Base-by-base conservation (phyloP, 2,329 filamentous ascomycete species). In the Colletotrichum sp. region DNA sequence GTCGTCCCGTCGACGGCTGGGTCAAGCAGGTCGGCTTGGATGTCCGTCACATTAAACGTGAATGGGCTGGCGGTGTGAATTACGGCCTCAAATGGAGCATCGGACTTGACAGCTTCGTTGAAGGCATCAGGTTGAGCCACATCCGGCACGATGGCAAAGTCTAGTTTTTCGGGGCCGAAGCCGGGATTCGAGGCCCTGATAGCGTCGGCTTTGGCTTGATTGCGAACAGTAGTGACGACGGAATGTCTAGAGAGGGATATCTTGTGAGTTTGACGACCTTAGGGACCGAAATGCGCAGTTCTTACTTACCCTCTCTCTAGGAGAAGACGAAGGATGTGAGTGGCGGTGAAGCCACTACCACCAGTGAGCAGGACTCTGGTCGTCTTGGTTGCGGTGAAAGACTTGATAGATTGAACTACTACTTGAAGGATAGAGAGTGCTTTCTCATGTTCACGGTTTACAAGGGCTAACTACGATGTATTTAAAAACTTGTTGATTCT, bases 91-190 rank as follows among this genome's bases (percentile, higher is more conserved):
- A 92, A 82, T 5, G 30, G 16, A 28, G 22, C 3, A 25, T 18
- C 36, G 10, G 8, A n/a, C 81, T 86, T 82, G 72, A 89, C 86
- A 2, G 89, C 91, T 79, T 92, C 87, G 79, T 94, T 92, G 81
- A 98, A 98, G 71, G 95, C 95, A 70, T 89, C 89, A 56, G 91
- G 89, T 80, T 92, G 84, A 4, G 94, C 94, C 78, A 98, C 94
- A 81, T 98, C 95, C 22, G 93, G 91, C 25, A 97, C 94, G 78
- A 97, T 92, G 68, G n/a, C 25, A 28, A 58, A 25, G 34, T 84
- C 80, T 22, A 92, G 87, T 36, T 85, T 84, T 18, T 9, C 85
- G 67, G 80, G 22, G 22, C 9, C 80, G 74, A 86, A 80, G 18
- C 82, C 80, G 1, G 87, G 83, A 79, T 90, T 86, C 10, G 88